phyloP scores from a whole-genome alignment of 257 asterid species.

The Nyctanthes arbortristis region DNA sequence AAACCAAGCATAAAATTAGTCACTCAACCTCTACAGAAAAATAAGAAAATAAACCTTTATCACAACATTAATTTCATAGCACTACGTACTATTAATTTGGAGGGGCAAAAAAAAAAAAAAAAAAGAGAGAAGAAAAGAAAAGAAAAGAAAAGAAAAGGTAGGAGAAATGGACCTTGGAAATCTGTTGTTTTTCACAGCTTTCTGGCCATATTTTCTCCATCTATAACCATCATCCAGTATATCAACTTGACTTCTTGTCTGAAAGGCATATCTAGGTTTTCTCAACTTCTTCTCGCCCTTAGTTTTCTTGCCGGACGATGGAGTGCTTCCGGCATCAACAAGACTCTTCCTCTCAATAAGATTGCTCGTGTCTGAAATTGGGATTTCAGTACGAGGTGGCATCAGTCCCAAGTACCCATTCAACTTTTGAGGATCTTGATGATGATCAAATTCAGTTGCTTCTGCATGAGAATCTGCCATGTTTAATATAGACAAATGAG shows the following conservation, averaged over 20 bases:
- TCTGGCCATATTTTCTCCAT: conserved; percentile 52
- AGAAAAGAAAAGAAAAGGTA: background rate
- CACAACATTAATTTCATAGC: no score
- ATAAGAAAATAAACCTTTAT: no score
- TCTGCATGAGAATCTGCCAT: conserved; percentile 5
- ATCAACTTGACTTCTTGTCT: conserved; percentile 46
- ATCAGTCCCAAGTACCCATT: conserved; percentile 19
- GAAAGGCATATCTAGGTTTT: conserved; percentile 41
- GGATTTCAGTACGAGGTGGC: conserved; percentile 20
- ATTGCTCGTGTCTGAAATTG: conserved; percentile 21
- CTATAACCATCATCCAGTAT: conserved; percentile 49
- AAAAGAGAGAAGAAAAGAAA: no score
- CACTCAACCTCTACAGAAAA: no score
- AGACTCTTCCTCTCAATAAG: conserved; percentile 7
- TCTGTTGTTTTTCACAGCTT: conserved; percentile 46
- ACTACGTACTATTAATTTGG: no score
- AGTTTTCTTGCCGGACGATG: conserved; percentile 30
- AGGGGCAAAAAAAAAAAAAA: background rate
- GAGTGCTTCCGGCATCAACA: conserved; percentile 11
- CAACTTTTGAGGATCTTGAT: background rate
- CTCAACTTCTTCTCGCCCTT: conserved; percentile 28
- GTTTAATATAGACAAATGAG: conserved; percentile 23
- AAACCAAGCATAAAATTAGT: no score
- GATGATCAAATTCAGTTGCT: background rate
- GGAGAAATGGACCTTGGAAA: conserved; percentile 35